Evolutionary conservation across 2,329 filamentous ascomycete genomes (phyloP).

Genomic region (Myriosclerotinia curreyana): DNA sequence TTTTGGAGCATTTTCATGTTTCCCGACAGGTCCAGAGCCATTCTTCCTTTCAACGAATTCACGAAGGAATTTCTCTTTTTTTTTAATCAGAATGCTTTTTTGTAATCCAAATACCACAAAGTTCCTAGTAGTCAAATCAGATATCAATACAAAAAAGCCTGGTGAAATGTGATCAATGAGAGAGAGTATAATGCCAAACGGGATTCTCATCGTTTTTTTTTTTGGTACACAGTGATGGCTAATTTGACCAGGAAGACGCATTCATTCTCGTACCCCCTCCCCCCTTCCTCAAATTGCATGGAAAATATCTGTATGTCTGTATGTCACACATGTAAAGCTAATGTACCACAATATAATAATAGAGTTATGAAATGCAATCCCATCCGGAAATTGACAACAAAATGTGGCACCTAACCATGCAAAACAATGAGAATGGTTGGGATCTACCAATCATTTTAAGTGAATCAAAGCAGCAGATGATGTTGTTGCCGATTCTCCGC

Average conservation of each 20-base stretch:
- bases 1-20: slow-evolving; percentile 35
- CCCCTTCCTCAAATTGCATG: not conserved
- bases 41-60: slow-evolving; percentile 33
- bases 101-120: slow-evolving; percentile 33
- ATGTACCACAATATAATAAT: not conserved
- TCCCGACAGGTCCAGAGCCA: slow-evolving; percentile 29
- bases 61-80: slow-evolving; percentile 33
- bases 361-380: not conserved
- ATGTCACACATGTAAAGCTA: slow-evolving; percentile 13
- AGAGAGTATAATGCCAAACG: not conserved
- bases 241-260: not conserved
- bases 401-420: slow-evolving; percentile 11
- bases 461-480: slow-evolving; percentile 8
- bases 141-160: slow-evolving; percentile 10
- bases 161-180: not conserved
- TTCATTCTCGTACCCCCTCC: not conserved
- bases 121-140: slow-evolving; percentile 22
- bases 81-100: slow-evolving; percentile 37
- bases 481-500: slow-evolving; percentile 20
- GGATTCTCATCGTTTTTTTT: not conserved
- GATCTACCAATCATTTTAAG: slow-evolving; percentile 5
- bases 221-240: not conserved
- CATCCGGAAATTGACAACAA: slow-evolving; percentile 9
- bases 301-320: not conserved
- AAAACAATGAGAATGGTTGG: slow-evolving; percentile 3